Conservation (phyloP, 805 yeast species). For the Metschnikowia picachoensis region DNA sequence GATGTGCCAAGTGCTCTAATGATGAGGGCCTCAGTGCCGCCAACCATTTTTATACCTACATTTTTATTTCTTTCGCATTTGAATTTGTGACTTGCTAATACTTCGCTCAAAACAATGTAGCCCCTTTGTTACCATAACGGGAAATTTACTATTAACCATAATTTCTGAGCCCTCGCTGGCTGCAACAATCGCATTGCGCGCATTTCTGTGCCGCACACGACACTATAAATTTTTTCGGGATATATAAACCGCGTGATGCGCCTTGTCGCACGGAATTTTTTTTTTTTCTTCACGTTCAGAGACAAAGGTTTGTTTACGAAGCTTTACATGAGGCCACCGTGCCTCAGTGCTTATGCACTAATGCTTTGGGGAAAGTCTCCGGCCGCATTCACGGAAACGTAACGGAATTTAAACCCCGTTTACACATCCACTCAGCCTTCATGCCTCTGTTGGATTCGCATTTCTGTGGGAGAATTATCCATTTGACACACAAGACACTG, state of each 20-base stretch:
- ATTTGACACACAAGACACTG: neutral
- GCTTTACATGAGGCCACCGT: constrained; percentile 47
- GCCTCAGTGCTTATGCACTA: constrained; percentile 14
- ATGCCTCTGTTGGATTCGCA: neutral
- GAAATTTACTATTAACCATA: no score
- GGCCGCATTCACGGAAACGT: constrained; percentile 66
- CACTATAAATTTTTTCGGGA: constrained; percentile 1
- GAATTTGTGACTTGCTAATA: no score
- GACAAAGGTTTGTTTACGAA: constrained; percentile 77
- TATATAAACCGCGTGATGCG: constrained; percentile 4
- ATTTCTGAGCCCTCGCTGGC: neutral
- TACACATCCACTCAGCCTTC: constrained; percentile 1
- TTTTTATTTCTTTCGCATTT: no score
- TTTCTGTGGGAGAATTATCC: neutral
- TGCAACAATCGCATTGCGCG: neutral
- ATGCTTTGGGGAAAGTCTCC: constrained; percentile 90
- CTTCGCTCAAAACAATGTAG: no score
- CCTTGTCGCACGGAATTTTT: neutral
- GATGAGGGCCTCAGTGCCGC: no score
- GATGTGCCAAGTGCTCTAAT: no score
- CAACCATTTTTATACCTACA: no score
- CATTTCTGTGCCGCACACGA: constrained; percentile 6
- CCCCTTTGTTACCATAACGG: no score
- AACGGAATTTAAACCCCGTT: constrained; percentile 21
- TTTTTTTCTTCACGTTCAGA: constrained; percentile 49